A percentile compares a stretch with the other conserved stretches of the same genome.
phyloP scores from a whole-genome alignment of 805 yeast species.

The Blastobotrys parvus region DNA sequence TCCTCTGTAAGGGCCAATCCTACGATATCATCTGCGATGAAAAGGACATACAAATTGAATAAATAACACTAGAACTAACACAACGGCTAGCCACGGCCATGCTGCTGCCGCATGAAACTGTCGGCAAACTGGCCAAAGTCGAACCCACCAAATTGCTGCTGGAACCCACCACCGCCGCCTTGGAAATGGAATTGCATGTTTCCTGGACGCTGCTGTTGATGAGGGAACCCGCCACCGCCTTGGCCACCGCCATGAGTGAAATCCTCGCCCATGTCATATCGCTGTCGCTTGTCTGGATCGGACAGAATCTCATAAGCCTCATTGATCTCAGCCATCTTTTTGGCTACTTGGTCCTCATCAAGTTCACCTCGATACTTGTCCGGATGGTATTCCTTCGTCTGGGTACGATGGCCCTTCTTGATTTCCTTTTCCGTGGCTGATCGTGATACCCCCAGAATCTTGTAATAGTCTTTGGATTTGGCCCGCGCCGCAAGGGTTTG shows the following conservation, averaged over 20 bases:
- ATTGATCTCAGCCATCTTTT: slow-evolving; percentile 84
- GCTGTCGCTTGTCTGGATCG: slow-evolving; percentile 50
- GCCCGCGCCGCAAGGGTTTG: slow-evolving; percentile 20
- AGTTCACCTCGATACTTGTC: slow-evolving; percentile 76
- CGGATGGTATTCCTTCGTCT: slow-evolving; percentile 81
- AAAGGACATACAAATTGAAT: no score
- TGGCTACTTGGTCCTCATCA: slow-evolving; percentile 60
- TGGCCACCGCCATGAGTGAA: neutral
- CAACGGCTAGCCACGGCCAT: no score
- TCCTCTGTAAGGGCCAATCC: no score
- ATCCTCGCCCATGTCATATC: slow-evolving; percentile 43
- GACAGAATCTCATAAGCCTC: slow-evolving; percentile 85
- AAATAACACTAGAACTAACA: no score
- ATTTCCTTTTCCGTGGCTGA: slow-evolving; percentile 66
- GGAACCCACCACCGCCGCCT: neutral
- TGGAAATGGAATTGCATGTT: no score
- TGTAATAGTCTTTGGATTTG: slow-evolving; percentile 65
- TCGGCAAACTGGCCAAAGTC: slow-evolving; percentile 8
- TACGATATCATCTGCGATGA: no score
- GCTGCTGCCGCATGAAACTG: neutral
- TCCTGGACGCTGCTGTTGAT: no score
- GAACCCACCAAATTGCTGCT: slow-evolving; percentile 7
- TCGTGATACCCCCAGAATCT: slow-evolving; percentile 56
- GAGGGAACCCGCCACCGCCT: neutral
- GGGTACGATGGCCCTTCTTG: slow-evolving; percentile 70